Base-by-base conservation (phyloP, 2,329 filamentous ascomycete species). In the Elsinoe necatrix region DNA sequence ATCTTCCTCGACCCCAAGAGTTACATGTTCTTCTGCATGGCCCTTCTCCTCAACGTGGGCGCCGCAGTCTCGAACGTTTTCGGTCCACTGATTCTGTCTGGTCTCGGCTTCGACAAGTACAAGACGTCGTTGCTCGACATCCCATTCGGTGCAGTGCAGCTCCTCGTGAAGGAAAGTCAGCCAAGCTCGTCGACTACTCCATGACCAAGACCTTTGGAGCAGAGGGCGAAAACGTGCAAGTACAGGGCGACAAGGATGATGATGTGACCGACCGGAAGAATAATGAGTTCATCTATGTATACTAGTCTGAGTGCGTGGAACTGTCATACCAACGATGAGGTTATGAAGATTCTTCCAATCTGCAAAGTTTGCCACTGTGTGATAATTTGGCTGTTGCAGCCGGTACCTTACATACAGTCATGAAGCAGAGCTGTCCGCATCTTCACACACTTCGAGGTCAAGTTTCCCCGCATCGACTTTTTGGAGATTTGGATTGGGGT, bases 211-310 rank as follows among this genome's bases (percentile, higher is more conserved):
- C 69, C 3, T 84, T 80, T 61, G 65, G 73, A 23, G 69, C 65
- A 8, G 69, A 66, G 16, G 62, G 62, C 6, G 60, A 63, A 58
- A 61, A 58, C 37, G 59, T 56, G 4, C 60, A 63, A 4, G 62
- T 67, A 23, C 57, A 59, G 9, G 4, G 4, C 16, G 63, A 62
- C 2, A 60, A 57, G 14, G 57, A 79, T 18, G 79, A 79, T 61
- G 84, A 87, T 68, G 62, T 85, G 61, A 85, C 83, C 0, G 84
- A 87, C 66, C 69, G 77, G 18, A 71, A 82, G 70, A 87, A 86
- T 62, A 82, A 87, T 57, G 82, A 86, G 63, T 86, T 86, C 69
- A 76, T 84, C 14, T 85, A 81, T 67, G 75, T 83, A 5, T 45
- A 45, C 14, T 45, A 45, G 27, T 9, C 27, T 29, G n/a, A n/a